phyloP scores from a whole-genome alignment of 2,329 filamentous ascomycete species.

The Fusarium vanettenii region DNA sequence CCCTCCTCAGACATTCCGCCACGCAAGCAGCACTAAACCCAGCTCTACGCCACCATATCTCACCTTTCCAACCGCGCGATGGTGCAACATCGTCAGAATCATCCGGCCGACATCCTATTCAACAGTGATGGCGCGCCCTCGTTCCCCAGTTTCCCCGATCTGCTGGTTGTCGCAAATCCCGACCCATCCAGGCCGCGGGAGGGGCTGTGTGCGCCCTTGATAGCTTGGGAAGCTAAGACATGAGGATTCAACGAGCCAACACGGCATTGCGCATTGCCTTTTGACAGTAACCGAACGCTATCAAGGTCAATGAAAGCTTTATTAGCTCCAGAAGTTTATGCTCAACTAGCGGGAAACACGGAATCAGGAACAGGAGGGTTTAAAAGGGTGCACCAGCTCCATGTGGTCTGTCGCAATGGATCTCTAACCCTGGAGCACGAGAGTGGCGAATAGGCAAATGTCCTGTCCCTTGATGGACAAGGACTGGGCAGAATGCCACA shows the following conservation, averaged over 20 bases:
- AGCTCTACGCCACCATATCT: slow-evolving; percentile 44
- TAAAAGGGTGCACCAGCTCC: slow-evolving; percentile 23
- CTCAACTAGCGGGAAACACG: neutral
- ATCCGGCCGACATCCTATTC: slow-evolving; percentile 7
- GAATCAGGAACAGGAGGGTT: slow-evolving; percentile 7
- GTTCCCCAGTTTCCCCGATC: slow-evolving; percentile 11
- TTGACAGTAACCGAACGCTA: slow-evolving; percentile 16
- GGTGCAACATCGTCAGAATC: slow-evolving; percentile 27
- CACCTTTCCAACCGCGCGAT: slow-evolving; percentile 13
- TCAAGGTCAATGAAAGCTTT: slow-evolving; percentile 12
- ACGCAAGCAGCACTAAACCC: slow-evolving; percentile 46
- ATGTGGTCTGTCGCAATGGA: slow-evolving; percentile 20
- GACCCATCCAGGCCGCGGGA: neutral
- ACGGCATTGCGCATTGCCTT: slow-evolving; percentile 9
- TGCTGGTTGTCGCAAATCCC: neutral
- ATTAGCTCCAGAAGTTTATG: slow-evolving; percentile 9
- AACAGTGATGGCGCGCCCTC: neutral
- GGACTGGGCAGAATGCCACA: neutral
- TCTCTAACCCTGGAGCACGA: slow-evolving; percentile 5
- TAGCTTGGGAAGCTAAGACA: neutral
- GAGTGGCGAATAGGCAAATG: slow-evolving; percentile 8
- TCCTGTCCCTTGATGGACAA: slow-evolving; percentile 28
- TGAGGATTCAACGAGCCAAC: neutral
- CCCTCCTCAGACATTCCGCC: slow-evolving; percentile 41
- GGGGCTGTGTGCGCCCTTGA: neutral